Evolutionary conservation across 2,329 filamentous ascomycete species (phyloP).

Genomic region (Fusarium torreyae): DNA sequence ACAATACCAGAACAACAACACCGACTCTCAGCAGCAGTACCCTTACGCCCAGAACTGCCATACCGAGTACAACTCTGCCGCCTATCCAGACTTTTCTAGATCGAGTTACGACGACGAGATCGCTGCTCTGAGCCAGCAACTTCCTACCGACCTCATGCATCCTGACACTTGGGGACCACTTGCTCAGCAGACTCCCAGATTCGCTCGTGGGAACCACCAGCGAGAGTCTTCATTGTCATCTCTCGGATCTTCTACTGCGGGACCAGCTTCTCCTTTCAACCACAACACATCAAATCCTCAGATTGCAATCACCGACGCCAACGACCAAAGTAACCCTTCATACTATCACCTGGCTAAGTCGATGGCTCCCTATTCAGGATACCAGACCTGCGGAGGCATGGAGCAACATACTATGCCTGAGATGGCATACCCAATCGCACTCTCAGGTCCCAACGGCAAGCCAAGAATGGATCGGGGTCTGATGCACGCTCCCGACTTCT

Average conservation of each 20-base stretch:
- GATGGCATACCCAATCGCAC: conserved; percentile 59
- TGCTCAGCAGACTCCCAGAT: conserved; percentile 57
- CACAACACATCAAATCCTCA: conserved; percentile 71
- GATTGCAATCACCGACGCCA: conserved; percentile 67
- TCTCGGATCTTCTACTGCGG: conserved; percentile 69
- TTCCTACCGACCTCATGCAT: conserved; percentile 57
- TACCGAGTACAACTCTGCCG: conserved; percentile 37
- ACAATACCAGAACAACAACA: conserved; percentile 51
- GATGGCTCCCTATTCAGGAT: conserved; percentile 61
- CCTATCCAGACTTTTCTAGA: conserved; percentile 37
- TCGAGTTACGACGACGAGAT: conserved; percentile 48
- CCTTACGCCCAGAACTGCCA: conserved; percentile 38
- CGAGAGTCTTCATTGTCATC: conserved; percentile 75
- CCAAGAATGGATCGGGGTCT: conserved; percentile 60
- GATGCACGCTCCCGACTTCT: conserved; percentile 63
- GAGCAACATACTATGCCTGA: conserved; percentile 55
- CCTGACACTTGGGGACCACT: conserved; percentile 59
- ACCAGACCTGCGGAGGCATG: conserved; percentile 55
- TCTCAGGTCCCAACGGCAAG: conserved; percentile 56
- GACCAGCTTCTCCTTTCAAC: conserved; percentile 72
- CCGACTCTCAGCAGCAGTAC: conserved; percentile 37
- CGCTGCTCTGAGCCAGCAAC: conserved; percentile 46
- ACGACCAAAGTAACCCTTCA: conserved; percentile 60
- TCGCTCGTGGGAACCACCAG: conserved; percentile 64
- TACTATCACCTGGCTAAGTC: conserved; percentile 66